Evolutionary conservation across 768 basidiomycete genomes (phyloP).

Genomic region (Sutorius australiensis): DNA sequence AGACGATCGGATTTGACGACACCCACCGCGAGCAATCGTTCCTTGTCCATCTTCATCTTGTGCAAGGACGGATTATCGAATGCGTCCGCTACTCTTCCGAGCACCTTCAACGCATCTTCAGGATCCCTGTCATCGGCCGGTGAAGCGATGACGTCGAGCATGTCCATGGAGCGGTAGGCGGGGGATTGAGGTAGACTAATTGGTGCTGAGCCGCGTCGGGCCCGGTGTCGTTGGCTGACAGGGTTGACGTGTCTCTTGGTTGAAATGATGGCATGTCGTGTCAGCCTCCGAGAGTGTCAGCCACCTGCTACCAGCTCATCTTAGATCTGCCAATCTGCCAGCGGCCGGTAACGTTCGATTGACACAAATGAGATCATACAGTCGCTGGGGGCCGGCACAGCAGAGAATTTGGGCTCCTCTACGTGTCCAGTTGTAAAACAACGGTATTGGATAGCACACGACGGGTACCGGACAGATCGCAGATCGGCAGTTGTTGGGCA

Average conservation of each 20-base stretch:
- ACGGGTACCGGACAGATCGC: too few relatives aligned
- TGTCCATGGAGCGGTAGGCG: constrained; percentile 6
- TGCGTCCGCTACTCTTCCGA: constrained; percentile 29
- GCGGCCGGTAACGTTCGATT: too few relatives aligned
- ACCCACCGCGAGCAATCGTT: constrained; percentile 18
- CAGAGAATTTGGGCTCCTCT: too few relatives aligned
- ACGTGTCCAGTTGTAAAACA: too few relatives aligned
- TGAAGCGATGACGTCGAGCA: background rate
- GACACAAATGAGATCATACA: too few relatives aligned
- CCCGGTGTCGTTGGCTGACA: constrained; percentile 5
- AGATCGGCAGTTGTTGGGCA: too few relatives aligned
- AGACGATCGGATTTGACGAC: constrained; percentile 21
- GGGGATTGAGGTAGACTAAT: background rate
- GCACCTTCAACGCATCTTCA: constrained; percentile 21
- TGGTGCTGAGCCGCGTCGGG: background rate
- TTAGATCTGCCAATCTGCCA: too few relatives aligned
- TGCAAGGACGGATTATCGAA: constrained; percentile 24
- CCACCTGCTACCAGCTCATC: background rate
- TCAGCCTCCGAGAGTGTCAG: constrained; percentile 19
- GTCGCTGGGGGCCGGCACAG: too few relatives aligned
- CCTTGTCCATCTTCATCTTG: constrained; percentile 19
- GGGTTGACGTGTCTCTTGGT: background rate
- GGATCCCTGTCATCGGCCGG: background rate
- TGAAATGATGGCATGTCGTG: constrained; percentile 5
- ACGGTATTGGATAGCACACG: too few relatives aligned